Evolutionary conservation across 768 basidiomycete genomes (phyloP), one percentile per base, ranked within the genome.

Genomic region (Lactifluus echinatus): DNA sequence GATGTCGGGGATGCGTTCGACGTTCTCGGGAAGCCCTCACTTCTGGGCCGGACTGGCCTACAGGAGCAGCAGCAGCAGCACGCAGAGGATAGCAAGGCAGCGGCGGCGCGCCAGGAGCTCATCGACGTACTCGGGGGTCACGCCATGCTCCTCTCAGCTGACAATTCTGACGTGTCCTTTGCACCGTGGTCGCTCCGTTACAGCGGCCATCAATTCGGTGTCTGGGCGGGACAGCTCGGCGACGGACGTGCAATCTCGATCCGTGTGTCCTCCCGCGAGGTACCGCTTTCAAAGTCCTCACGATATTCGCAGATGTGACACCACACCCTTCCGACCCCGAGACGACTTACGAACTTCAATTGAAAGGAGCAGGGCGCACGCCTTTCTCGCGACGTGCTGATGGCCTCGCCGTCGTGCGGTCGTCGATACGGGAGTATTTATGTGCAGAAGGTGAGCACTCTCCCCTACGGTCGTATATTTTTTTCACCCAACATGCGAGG

Each of bases 201-300:
- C 68, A 91, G 88, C 61, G 94, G 93, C 0, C 89, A 92, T 66
- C 90, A 93, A 64, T 93, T 93, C 65, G 91, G 92, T 0, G 72
- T 67, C 2, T 97, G 87, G 84, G 94, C 96, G 0, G 93, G 93
- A 24, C 96, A 97, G 67, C 77, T 99, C 4, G 96, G 96, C 12
- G 95, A 98, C 65, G 96, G 96, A 0, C 79, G 96, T 17, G 95
- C 96, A 1, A 89, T 92, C n/a, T 89, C 89, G 8, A 81, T 99
- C 50, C 71, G 83, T 82, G 63, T 61, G 79, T 71, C 47, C 5
- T 49, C 15, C 5, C 39, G 5, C 36, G 33, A 62, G 31, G 33
- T 10, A n/a, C n/a, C 33, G 21, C 42, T 17, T 23, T 45, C 4
- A 4, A 37, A 24, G 7, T 42, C 19, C 14, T 15, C 7, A 33